Base-by-base conservation (phyloP, 2,329 filamentous ascomycete genomes). In the Didymella keratinophila region DNA sequence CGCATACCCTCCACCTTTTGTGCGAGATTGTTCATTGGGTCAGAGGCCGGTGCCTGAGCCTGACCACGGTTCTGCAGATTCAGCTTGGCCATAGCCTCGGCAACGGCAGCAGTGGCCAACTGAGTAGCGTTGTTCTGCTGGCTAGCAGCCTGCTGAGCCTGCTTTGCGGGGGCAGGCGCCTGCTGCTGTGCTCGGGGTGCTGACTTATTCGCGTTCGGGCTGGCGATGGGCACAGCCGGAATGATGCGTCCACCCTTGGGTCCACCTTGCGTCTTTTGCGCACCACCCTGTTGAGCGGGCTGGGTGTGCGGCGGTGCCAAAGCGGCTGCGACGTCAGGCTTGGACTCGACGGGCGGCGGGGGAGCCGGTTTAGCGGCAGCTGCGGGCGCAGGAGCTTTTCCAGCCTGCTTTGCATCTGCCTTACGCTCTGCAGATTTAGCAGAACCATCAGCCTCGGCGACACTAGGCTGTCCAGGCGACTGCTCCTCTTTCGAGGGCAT, bases 11-110 rank as follows among this genome's bases (percentile, higher is more conserved):
- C 87, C 32, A 93, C 89, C 74, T 89, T 89, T 71, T 86, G 88
- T 1, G 89, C 87, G 58, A 93, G 74, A 64, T 92, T 92, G 64
- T 93, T 90, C 71, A 91, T 82, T 18, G 79, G 84, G 28, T 71
- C 58, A 21, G 76, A 71, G 10, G 56, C 63, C 8, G 71, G 71
- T 18, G 65, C 60, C 41, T 71, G 60, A 25, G 58, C 65, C 32
- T 68, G 68, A 14, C 63, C 59, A 20, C 59, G 64, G 56, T 67
- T 70, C 50, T 70, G 68, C 25, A 79, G 63, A n/a, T 78, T 78
- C 23, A 93, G 82, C 70, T 91, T 89, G 1, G 90, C 89, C 88
- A 93, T 92, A 2, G 91, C 91, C 39, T 89, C 86, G 51, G 90
- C 89, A n/a, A 92, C 90, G 9, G 90, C 90, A 28, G 89, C 90